Conservation (phyloP, 257 asterid genomes). For the Nicotiana attenuata region DNA sequence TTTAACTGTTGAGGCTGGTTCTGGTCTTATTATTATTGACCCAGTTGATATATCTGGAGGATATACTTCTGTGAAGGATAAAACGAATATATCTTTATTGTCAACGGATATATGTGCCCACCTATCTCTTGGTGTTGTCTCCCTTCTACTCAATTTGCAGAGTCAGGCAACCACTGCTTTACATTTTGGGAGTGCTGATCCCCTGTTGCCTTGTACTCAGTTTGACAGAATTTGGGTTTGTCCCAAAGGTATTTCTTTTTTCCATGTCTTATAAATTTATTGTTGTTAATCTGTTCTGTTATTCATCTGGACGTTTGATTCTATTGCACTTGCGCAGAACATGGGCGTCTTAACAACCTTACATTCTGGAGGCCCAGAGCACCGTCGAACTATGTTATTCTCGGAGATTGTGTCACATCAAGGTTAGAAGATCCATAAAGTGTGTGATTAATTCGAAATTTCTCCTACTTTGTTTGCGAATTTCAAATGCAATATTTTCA, state of each 20-base stretch:
- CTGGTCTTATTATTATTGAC: slow-evolving; percentile 93
- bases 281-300: neutral
- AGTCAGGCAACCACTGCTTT: slow-evolving; percentile 79
- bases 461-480: neutral
- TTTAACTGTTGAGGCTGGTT: slow-evolving; percentile 90
- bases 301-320: slow-evolving; percentile 9
- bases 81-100: slow-evolving; percentile 66
- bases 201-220: slow-evolving; percentile 78
- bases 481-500: neutral
- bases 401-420: slow-evolving; percentile 97
- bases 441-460: neutral
- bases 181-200: slow-evolving; percentile 89
- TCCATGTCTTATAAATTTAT: slow-evolving; percentile 8
- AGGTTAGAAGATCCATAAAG: slow-evolving; percentile 42
- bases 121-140: slow-evolving; percentile 85
- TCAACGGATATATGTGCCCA: slow-evolving; percentile 85
- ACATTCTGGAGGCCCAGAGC: slow-evolving; percentile 99
- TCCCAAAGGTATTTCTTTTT: slow-evolving; percentile 57
- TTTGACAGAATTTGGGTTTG: slow-evolving; percentile 94
- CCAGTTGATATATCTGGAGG: slow-evolving; percentile 97
- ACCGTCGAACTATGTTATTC: slow-evolving; percentile 84
- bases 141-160: slow-evolving; percentile 88
- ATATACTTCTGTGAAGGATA: slow-evolving; percentile 89
- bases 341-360: slow-evolving; percentile 70
- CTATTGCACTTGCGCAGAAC: slow-evolving; percentile 46